These are phyloP conservation scores for Casuarina cunninghamiana DNA, from an alignment of 306 rosid species.

Conservation along the genomic window DNA sequence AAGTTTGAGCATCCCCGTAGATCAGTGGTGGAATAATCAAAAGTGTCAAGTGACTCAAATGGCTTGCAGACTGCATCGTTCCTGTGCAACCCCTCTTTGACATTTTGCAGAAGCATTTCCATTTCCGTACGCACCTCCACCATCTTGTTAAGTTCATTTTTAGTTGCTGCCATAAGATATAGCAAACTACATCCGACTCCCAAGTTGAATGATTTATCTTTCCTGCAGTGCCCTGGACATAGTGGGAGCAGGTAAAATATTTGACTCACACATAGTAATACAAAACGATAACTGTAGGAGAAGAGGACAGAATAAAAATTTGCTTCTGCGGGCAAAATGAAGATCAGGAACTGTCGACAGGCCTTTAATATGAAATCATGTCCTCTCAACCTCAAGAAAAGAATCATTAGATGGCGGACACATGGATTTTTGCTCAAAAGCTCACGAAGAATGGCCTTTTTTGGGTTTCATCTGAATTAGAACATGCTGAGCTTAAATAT, in stretches of 20 bases:
- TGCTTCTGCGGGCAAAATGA: not conserved
- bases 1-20: conserved; percentile 49
- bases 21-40: conserved; percentile 49
- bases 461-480: not conserved
- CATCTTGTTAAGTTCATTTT: conserved; percentile 67
- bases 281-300: not conserved
- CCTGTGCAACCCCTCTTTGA: conserved; percentile 49
- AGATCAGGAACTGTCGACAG: not conserved
- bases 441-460: not conserved
- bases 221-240: conserved; percentile 44
- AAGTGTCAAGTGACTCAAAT: conserved; percentile 34
- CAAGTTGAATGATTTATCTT: conserved; percentile 63
- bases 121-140: conserved; percentile 68
- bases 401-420: not conserved
- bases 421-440: not conserved
- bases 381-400: not conserved
- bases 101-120: conserved; percentile 67
- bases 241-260: not conserved
- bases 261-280: not conserved
- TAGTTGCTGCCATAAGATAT: conserved; percentile 60
- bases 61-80: conserved; percentile 32
- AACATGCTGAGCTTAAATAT: not conserved
- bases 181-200: conserved; percentile 80
- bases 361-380: not conserved
- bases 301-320: conserved; percentile 5